These are phyloP conservation scores for Eimeria brunetti DNA, from an alignment of 169 alveolate genomes.

Conservation along the genomic window DNA sequence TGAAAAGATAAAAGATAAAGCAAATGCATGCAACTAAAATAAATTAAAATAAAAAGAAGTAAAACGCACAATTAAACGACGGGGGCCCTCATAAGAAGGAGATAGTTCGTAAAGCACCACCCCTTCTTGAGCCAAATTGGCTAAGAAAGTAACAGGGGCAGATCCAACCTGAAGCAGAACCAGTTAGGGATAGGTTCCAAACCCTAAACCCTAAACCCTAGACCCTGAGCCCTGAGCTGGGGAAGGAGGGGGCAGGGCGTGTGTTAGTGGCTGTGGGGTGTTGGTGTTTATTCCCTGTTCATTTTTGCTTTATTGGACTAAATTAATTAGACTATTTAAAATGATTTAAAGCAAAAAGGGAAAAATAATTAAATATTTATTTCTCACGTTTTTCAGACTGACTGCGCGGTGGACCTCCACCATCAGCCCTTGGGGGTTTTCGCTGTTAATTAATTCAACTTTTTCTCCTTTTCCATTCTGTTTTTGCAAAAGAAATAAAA, in stretches of 20 bases:
- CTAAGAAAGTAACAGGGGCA: slow-evolving; percentile 15
- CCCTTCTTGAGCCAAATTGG: slow-evolving; percentile 26
- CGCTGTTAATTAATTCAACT: slow-evolving; percentile 1
- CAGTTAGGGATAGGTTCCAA: too few relatives aligned
- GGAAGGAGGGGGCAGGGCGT: too few relatives aligned
- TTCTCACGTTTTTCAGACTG: slow-evolving; percentile 5
- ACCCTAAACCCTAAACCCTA: too few relatives aligned
- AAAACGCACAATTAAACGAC: slow-evolving; percentile 6
- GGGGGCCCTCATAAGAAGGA: neutral
- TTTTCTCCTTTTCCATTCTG: neutral
- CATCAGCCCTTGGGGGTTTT: slow-evolving; percentile 11
- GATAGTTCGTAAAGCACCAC: neutral
- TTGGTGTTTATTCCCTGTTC: too few relatives aligned
- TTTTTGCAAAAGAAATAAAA: neutral
- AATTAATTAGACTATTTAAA: too few relatives aligned
- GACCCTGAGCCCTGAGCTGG: too few relatives aligned
- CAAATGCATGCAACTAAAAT: too few relatives aligned
- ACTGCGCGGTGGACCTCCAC: slow-evolving; percentile 37
- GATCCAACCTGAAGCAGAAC: neutral
- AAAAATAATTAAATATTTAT: too few relatives aligned
- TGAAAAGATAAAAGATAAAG: neutral
- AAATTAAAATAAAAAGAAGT: neutral
- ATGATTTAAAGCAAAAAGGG: neutral
- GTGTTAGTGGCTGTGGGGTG: too few relatives aligned
- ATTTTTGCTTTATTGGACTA: too few relatives aligned